Percentiles rank a stretch among this genome's conserved stretches.
These are phyloP conservation scores for Taiozyma sp. DNA, from an alignment of 1,139 yeast species.

Conservation along the genomic window DNA sequence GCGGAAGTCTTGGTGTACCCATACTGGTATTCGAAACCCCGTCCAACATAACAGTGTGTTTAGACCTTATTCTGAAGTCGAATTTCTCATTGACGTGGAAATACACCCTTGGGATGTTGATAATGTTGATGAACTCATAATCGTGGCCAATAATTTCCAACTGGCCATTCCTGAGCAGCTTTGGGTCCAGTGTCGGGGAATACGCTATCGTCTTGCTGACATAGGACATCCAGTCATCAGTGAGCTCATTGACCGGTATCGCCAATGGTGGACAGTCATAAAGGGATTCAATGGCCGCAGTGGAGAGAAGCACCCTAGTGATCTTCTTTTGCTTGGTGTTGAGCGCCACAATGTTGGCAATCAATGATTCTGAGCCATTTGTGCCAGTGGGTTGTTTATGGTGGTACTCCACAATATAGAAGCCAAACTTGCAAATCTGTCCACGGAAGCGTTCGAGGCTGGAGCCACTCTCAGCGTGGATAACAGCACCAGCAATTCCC, in stretches of 20 bases:
- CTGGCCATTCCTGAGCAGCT: not conserved
- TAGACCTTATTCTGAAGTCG: constrained; percentile 14
- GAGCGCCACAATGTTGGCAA: constrained; percentile 2
- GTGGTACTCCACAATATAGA: constrained; percentile 12
- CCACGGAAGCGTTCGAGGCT: not conserved
- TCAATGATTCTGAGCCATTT: constrained; percentile 2
- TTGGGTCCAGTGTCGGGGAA: not conserved
- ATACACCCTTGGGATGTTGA: constrained; percentile 12
- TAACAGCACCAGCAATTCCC: constrained; percentile 6
- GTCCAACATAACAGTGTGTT: constrained; percentile 6
- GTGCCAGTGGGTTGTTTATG: constrained; percentile 1
- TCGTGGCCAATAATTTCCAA: constrained; percentile 15
- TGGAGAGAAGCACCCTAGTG: constrained; percentile 2
- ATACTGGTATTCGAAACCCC: constrained; percentile 16
- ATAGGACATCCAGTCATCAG: constrained; percentile 4
- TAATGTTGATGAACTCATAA: constrained; percentile 12
- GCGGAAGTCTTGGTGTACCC: constrained; percentile 16
- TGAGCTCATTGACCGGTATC: not conserved
- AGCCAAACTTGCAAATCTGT: constrained; percentile 3
- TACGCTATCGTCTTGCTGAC: constrained; percentile 6
- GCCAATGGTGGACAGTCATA: constrained; percentile 1
- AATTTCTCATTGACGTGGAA: constrained; percentile 10
- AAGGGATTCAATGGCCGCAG: constrained; percentile 1
- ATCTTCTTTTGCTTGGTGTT: constrained; percentile 3
- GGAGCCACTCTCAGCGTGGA: constrained; percentile 3